Evolutionary conservation across 2,329 filamentous ascomycete genomes (phyloP).

Genomic region (Paecilomyces niveus): DNA sequence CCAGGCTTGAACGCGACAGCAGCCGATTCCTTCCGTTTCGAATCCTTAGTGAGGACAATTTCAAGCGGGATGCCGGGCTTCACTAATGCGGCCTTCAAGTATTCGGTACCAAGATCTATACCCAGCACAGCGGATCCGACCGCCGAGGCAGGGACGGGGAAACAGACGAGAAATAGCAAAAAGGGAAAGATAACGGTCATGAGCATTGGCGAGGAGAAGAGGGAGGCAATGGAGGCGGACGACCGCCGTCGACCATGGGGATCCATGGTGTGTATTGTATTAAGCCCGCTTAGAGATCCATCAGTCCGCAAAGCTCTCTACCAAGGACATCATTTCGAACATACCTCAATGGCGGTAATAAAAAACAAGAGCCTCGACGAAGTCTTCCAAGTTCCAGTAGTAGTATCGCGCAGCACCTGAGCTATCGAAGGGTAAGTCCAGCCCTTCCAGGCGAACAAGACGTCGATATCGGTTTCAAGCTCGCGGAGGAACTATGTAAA

Average conservation of each 20-base stretch:
- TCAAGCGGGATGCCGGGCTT: slow-evolving; percentile 96
- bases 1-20: slow-evolving; percentile 89
- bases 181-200: slow-evolving; percentile 43
- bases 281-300: neutral
- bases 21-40: slow-evolving; percentile 86
- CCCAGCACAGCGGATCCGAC: slow-evolving; percentile 75
- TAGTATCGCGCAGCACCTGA: neutral
- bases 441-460: neutral
- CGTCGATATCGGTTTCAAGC: neutral
- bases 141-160: slow-evolving; percentile 51
- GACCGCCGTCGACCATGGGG: slow-evolving; percentile 19
- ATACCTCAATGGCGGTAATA: neutral
- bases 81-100: slow-evolving; percentile 91
- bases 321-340: neutral
- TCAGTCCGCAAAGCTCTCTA: neutral
- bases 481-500: neutral
- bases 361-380: slow-evolving; percentile 4
- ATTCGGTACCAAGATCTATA: slow-evolving; percentile 90
- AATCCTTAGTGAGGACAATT: slow-evolving; percentile 96
- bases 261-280: slow-evolving; percentile 18
- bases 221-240: slow-evolving; percentile 8
- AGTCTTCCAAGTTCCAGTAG: neutral
- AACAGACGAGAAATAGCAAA: slow-evolving; percentile 46
- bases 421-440: neutral
- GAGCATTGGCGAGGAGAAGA: slow-evolving; percentile 24